Evolutionary conservation across 345 rosid species (phyloP).

Genomic region (Citrus australasica): DNA sequence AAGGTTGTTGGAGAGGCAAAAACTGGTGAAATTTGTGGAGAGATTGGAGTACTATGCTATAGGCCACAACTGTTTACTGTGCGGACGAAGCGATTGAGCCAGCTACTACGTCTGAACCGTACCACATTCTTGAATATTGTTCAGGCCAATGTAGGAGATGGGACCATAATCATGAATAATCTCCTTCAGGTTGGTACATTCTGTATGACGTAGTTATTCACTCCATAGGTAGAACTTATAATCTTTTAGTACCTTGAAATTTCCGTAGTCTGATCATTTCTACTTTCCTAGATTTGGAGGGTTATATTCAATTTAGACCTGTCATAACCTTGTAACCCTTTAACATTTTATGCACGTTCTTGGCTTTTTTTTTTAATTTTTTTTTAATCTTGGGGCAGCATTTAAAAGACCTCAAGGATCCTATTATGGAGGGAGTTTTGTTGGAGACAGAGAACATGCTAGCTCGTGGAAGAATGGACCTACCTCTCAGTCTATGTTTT

Average conservation of each 20-base stretch:
- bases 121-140: constrained; percentile 76
- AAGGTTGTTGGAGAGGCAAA: constrained; percentile 69
- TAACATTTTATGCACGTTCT: neutral
- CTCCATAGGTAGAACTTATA: neutral
- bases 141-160: constrained; percentile 93
- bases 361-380: neutral
- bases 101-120: constrained; percentile 83
- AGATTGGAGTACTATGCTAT: constrained; percentile 84
- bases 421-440: constrained; percentile 63
- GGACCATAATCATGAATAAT: constrained; percentile 85
- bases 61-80: constrained; percentile 89
- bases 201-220: neutral
- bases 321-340: neutral
- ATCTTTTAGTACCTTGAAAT: neutral
- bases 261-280: neutral
- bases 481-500: constrained; percentile 67
- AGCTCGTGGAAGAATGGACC: constrained; percentile 72
- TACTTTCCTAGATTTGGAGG: neutral
- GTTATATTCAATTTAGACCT: neutral
- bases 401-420: constrained; percentile 69
- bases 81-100: constrained; percentile 83
- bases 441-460: constrained; percentile 74
- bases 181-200: constrained; percentile 64
- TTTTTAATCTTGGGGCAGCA: constrained; percentile 34
- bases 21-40: constrained; percentile 81